Evolutionary conservation across 2,329 filamentous ascomycete species (phyloP), one percentile per base, ranked within the genome.

Genomic region (Sarocladiaceae sp.): DNA sequence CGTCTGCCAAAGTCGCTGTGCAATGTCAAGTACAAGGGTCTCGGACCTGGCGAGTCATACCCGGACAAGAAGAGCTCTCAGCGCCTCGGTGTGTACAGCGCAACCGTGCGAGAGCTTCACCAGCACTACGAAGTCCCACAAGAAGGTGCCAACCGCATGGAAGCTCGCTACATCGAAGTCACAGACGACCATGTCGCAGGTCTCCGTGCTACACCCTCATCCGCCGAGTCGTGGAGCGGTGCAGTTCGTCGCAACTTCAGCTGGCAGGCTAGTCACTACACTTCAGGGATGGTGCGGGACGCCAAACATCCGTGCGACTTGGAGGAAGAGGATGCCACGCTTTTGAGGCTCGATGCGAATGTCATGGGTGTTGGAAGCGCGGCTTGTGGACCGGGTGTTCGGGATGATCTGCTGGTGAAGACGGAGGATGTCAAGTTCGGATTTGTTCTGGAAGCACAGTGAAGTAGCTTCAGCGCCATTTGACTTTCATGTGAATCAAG

Each of bases 301-400:
- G 83, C 84, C 2, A 75, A 69, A 39, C 86, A 90, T 63, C 85
- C 86, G 1, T 74, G 80, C 57, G 83, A 89, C 62, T 64, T 90
- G 51, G 69, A 69, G 2, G 73, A 73, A 55, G 72, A 78, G 58
- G 71, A 77, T 52, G 72, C 68, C 0, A 69, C 67, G 4, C 58
- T 74, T 31, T 56, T 78, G 35, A 64, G 72, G 28, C 58, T 78
- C n/a, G 73, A 76, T 56, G 66, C 66, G 1, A 64, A 64, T 55
- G 75, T 78, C n/a, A 71, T 75, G 0, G 76, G 76, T 2, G 73
- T 79, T 0, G 76, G 77, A 1, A 72, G 73, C 0, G 76, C 63
- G 1, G 74, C 75, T 1, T 79, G 75, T 52, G 77, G 77, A 3
- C 74, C 75, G 0, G 73, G 66, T 0, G 74, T 78, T 1, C 65